Base-by-base conservation (phyloP, 1,284 basidiomycete genomes). In the Sanghuangporus sanghuang region DNA sequence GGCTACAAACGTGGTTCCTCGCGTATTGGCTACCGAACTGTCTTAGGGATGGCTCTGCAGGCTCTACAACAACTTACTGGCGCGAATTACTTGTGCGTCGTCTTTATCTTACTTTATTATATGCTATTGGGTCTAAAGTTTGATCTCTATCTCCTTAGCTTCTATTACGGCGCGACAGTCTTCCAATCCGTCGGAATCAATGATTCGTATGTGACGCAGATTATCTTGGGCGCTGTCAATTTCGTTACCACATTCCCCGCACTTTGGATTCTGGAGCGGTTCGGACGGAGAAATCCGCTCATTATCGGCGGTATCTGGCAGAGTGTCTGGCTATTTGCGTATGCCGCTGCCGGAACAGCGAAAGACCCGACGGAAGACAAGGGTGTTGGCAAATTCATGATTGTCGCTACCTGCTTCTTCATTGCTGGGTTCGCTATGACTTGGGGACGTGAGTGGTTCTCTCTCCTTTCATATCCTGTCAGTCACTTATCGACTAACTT, bases 401-500 rank as follows among this genome's bases (percentile, higher is more conserved):
- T 93, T 68, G 83, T 90, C 67, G 79, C 84, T n/a, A 86, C 89
- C 0, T 92, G 88, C 70, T 70, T 93, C 70, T 92, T 92, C 76
- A 92, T 93, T 71, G 73, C 88, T 39, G 89, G 88, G 14, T 93
- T 87, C 71, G 89, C 90, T 2, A 85, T 80, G 74, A 91, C 90
- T 21, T 92, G 89, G 88, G 85, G 81, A 36, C 85, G 75, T 80
- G 66, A 66, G 76, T 72, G 6, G 35, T 49, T 39, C 27, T 9
- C 16, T 9, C 21, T 21, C 27, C 49, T 21, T 35, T 59, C 42
- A 32, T 40, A 6, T n/a, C 7, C 7, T 39, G 3, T 14, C 32
- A 12, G 56, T 18, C 21, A 32, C 40, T 18, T 54, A 16, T 21
- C 40, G 1, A 39, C 39, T 9, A 3, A 32, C 39, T 35, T 35